phyloP scores from a whole-genome alignment of 2,329 filamentous ascomycete species.

The Scortechinia acanthostroma region DNA sequence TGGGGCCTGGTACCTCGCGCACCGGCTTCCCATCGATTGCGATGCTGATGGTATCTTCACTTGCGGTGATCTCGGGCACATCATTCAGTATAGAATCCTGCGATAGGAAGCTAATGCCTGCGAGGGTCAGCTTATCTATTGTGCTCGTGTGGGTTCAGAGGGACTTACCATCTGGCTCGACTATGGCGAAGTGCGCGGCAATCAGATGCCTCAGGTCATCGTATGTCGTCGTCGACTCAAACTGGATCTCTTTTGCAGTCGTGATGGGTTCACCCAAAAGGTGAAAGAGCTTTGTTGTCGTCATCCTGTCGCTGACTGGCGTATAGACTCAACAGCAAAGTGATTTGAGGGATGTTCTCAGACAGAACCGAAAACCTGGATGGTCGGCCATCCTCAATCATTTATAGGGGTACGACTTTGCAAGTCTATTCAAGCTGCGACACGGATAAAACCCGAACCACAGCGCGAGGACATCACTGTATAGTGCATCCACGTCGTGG shows the following conservation, averaged over 20 bases:
- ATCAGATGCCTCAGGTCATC: conserved; percentile 27
- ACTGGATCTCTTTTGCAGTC: conserved; percentile 22
- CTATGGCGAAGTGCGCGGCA: conserved; percentile 32
- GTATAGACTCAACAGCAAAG: too few relatives aligned
- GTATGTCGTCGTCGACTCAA: conserved; percentile 21
- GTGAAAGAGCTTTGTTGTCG: conserved; percentile 30
- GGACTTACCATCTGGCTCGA: conserved; percentile 25
- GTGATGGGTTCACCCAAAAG: conserved; percentile 29
- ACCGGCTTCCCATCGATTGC: conserved; percentile 39
- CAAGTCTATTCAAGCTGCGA: too few relatives aligned
- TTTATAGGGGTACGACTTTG: too few relatives aligned
- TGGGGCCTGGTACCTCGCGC: conserved; percentile 27
- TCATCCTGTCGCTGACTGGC: too few relatives aligned
- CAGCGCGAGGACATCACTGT: too few relatives aligned
- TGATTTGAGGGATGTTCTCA: too few relatives aligned
- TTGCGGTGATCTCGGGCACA: conserved; percentile 22
- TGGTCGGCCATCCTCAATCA: too few relatives aligned
- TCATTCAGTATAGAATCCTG: conserved; percentile 18
- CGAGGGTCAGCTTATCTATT: conserved; percentile 3
- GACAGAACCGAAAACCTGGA: too few relatives aligned
- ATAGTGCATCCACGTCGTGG: too few relatives aligned
- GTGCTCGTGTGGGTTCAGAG: not conserved
- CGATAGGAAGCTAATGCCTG: conserved; percentile 17
- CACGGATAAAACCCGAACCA: too few relatives aligned
- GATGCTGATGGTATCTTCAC: conserved; percentile 25